Evolutionary conservation across 176 grass and related monocot species (phyloP), one percentile per base, ranked within the genome.

Genomic region (Areca catechu): DNA sequence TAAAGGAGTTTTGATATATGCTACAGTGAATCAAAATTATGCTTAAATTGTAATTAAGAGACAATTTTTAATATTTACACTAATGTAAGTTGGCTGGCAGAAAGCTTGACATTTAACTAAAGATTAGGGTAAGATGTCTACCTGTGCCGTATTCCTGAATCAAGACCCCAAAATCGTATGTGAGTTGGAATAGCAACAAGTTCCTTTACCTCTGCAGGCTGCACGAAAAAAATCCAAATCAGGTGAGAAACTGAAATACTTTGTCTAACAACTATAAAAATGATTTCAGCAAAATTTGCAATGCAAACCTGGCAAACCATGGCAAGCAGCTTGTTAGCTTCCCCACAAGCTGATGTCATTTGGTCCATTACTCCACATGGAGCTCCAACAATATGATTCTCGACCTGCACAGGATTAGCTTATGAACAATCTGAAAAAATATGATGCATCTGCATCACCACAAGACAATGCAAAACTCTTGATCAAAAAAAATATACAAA

Each of bases 201-300:
- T 73, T 91, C 92, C 83, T 97, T 97, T 65, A 97, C 83, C 75
- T 97, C 92, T 70, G 92, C 86, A 72, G 92, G 92, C 92, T 97
- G 75, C 61, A 82, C 27, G 24, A n/a, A 20, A 57, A 80, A 29
- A 77, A 57, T 43, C 7, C 1, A 43, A 43, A 43, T 43, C 10
- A 3, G 34, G 34, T 43, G 34, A 43, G 34, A 12, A 43, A 43
- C 7, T 43, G 34, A 43, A 43, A 43, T 43, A 43, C 34, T 14
- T 10, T 43, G 0, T 43, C 34, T 43, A 43, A 43, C 7, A 43
- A 43, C 34, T 43, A 43, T 1, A 43, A 3, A 29, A 58, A 49
- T 16, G n/a, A 23, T 58, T 50, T 25, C 43, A n/a, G n/a, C 29
- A 58, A 43, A 54, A 52, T n/a, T 65, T 57, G 27, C 29, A 29